A percentile compares a stretch with the other conserved stretches of the same genome.
phyloP scores from a whole-genome alignment of 352 stramenopile species.

The Globisporangium iwayamae region DNA sequence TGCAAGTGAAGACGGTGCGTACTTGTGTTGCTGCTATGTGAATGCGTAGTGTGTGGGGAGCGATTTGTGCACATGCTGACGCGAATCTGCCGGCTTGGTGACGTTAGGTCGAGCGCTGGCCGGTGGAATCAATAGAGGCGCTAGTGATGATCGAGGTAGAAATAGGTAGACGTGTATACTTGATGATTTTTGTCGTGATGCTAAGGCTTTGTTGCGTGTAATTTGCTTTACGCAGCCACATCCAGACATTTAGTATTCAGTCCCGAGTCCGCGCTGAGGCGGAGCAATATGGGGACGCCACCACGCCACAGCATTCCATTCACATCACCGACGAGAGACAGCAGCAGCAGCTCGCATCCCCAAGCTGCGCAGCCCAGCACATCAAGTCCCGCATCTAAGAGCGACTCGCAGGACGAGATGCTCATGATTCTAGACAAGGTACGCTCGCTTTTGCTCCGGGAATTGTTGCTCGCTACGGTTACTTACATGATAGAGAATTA shows the following conservation, averaged over 20 bases:
- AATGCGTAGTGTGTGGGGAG: background rate
- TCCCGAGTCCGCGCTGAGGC: slow-evolving; percentile 19
- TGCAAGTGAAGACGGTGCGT: slow-evolving; percentile 2
- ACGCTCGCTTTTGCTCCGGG: background rate
- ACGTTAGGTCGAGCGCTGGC: background rate
- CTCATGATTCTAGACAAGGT: slow-evolving; percentile 53
- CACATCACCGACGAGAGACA: background rate
- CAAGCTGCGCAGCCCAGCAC: background rate
- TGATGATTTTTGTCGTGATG: background rate
- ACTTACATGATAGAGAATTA: background rate
- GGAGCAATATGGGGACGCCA: slow-evolving; percentile 6
- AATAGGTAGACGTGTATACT: background rate
- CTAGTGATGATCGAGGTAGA: slow-evolving; percentile 9
- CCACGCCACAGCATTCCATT: slow-evolving; percentile 3
- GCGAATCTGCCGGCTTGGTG: background rate
- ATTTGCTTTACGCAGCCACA: slow-evolving; percentile 13
- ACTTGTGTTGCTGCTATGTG: background rate
- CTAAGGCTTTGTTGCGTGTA: background rate
- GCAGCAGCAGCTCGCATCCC: background rate
- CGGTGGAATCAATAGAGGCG: slow-evolving; percentile 19
- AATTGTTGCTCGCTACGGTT: background rate
- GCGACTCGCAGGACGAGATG: slow-evolving; percentile 59
- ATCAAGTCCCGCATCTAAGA: slow-evolving; percentile 6
- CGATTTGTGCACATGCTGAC: background rate
- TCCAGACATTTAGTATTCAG: slow-evolving; percentile 57